Evolutionary conservation across 169 alveolate genomes (phyloP), one percentile per base, ranked within the genome.

Genomic region (Pseudocohnilembus persalinus): DNA sequence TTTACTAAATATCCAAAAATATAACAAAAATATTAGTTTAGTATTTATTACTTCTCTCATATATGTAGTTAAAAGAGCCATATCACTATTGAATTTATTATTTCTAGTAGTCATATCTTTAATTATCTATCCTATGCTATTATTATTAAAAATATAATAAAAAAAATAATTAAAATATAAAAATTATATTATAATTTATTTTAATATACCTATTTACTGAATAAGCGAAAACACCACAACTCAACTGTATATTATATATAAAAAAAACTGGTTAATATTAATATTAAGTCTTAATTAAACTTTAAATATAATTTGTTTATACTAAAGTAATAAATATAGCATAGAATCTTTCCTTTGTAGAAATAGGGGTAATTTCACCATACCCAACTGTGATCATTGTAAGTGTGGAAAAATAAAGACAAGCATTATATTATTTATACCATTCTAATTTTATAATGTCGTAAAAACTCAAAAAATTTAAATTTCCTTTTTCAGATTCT

Each of bases 381-480:
- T 79, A 79, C 15, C 84, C 84, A 63, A 79, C 84, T 79, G 84
- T 79, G 27, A 79, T 79, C 84, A 79, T 79, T 28, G 84, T 49
- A 28, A 79, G 33, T 28, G 63, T 20, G 4, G 68, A 49, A 49
- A 49, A 49, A 20, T 49, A 49, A 11, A 49, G 20, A 49, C 68
- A 49, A 49, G 68, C 68, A 11, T 4, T 49, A 49, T 49, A 49
- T 49, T 49, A 49, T 11, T 49, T 20, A 49, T 11, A 4, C 68
- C 68, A 49, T 11, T 49, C 68, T 49, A 11, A 49, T 20, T 49
- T 11, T 11, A 11, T 20, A 49, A 49, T 49, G 4, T 49, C 20
- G 68, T n/a, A 49, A 49, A 49, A 49, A 49, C 68, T 73, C n/a
- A 73, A 68, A 35, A 68, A 79, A 63, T 49, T 49, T 49, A 34